A percentile compares a stretch with the other conserved stretches of the same genome.
These are phyloP conservation scores for Mimosa bimucronata DNA, from an alignment of 306 rosid species.

Conservation along the genomic window DNA sequence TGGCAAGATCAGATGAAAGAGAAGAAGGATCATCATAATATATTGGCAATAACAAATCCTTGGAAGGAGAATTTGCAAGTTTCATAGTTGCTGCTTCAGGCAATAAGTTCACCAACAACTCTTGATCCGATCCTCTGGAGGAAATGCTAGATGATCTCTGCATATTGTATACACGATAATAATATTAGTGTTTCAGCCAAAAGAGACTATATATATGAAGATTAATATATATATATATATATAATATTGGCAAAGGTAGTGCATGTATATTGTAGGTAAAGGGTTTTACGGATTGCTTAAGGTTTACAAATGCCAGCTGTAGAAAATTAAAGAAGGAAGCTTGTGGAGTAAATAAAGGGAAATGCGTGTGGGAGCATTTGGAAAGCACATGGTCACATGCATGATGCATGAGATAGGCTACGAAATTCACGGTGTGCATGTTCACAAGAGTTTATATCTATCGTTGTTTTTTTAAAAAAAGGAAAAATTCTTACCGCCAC, in stretches of 20 bases:
- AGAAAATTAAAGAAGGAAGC: neutral
- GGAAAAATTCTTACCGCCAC: too few species aligned
- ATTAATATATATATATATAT: too few species aligned
- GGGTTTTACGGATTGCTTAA: neutral
- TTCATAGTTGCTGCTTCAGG: conserved; percentile 34
- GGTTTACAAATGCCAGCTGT: neutral
- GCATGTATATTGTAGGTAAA: neutral
- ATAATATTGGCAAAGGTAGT: too few species aligned
- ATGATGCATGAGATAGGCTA: too few species aligned
- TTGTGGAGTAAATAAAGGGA: conserved; percentile 6
- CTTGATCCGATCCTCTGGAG: conserved; percentile 27
- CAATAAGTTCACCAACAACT: conserved; percentile 32
- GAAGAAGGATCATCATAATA: conserved; percentile 34
- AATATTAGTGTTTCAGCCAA: neutral
- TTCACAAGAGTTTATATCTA: too few species aligned
- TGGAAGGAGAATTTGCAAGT: conserved; percentile 38
- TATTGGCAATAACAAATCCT: conserved; percentile 54
- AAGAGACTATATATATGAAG: neutral
- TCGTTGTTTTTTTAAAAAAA: too few species aligned
- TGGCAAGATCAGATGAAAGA: conserved; percentile 39
- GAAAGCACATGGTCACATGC: neutral
- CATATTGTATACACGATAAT: neutral
- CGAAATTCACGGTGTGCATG: too few species aligned
- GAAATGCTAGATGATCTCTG: conserved; percentile 20
- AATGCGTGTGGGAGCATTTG: conserved; percentile 2